These are phyloP conservation scores for Cenchrus fungigraminus DNA, from an alignment of 176 grass and related monocot genomes.

Conservation along the genomic window DNA sequence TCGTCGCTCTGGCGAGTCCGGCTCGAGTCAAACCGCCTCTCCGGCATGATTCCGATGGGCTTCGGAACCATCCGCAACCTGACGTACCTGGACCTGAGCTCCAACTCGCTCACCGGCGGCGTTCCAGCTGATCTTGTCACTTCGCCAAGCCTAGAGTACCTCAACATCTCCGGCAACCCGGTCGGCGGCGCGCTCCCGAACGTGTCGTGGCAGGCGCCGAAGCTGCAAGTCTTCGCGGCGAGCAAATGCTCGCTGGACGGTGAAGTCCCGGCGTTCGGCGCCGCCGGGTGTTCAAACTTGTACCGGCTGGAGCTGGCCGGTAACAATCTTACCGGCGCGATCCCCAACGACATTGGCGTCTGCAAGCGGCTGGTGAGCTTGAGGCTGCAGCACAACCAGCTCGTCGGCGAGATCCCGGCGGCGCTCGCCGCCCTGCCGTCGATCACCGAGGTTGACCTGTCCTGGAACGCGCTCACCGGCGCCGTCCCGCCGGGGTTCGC, in stretches of 20 bases:
- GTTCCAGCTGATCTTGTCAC: slow-evolving; percentile 57
- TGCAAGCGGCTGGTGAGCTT: slow-evolving; percentile 78
- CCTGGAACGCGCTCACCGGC: slow-evolving; percentile 75
- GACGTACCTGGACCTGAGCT: slow-evolving; percentile 88
- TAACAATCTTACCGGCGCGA: slow-evolving; percentile 45
- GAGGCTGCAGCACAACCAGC: slow-evolving; percentile 66
- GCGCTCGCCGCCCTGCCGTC: slow-evolving; percentile 74
- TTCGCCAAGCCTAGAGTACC: slow-evolving; percentile 63
- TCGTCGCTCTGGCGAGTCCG: slow-evolving; percentile 81
- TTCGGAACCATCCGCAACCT: slow-evolving; percentile 73
- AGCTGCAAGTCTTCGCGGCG: slow-evolving; percentile 72
- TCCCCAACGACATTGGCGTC: slow-evolving; percentile 41
- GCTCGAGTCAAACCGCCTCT: slow-evolving; percentile 63
- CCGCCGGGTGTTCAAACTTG: slow-evolving; percentile 61
- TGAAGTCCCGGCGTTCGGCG: slow-evolving; percentile 60
- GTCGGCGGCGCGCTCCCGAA: slow-evolving; percentile 55
- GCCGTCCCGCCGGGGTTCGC: slow-evolving; percentile 60
- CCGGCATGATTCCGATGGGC: slow-evolving; percentile 66
- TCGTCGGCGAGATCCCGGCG: slow-evolving; percentile 65
- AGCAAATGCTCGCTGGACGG: slow-evolving; percentile 56
- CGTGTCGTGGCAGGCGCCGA: slow-evolving; percentile 56
- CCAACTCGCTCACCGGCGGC: slow-evolving; percentile 63
- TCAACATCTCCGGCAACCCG: slow-evolving; percentile 84
- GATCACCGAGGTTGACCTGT: slow-evolving; percentile 86
- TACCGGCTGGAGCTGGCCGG: slow-evolving; percentile 80